phyloP scores from a whole-genome alignment of 306 rosid genomes.

The Acacia confusa region DNA sequence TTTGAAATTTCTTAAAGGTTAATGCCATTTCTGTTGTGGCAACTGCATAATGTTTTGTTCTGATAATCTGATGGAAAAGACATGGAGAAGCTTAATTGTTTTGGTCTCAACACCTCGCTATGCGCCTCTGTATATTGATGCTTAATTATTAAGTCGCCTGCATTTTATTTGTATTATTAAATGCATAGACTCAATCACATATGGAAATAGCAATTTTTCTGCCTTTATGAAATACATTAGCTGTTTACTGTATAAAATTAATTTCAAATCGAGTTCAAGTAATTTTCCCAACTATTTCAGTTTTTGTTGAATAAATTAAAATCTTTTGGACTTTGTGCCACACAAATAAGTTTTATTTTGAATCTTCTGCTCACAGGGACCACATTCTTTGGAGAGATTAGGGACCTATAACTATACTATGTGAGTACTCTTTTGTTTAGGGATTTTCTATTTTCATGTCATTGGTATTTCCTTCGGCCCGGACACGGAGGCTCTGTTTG shows the following conservation, averaged over 20 bases:
- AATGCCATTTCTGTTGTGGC: background rate
- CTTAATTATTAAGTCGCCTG: background rate
- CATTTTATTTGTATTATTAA: background rate
- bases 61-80: background rate
- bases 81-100: background rate
- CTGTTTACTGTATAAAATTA: no score
- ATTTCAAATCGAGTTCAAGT: conserved; percentile 67
- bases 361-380: conserved; percentile 61
- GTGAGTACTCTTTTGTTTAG: no score
- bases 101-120: background rate
- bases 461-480: conserved; percentile 91
- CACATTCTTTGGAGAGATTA: conserved; percentile 48
- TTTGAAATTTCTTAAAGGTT: background rate
- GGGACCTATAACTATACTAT: conserved; percentile 80
- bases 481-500: conserved; percentile 74
- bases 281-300: no score
- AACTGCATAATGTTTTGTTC: conserved; percentile 9
- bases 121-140: conserved; percentile 5
- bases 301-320: conserved; percentile 24
- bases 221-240: no score
- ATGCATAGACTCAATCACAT: background rate
- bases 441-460: no score
- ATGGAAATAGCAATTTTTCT: background rate
- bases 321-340: conserved; percentile 12
- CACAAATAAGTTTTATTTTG: conserved; percentile 19